Evolutionary conservation across 495 filamentous ascomycete genomes (phyloP).

Genomic region (Aspergillus haitiensis): DNA sequence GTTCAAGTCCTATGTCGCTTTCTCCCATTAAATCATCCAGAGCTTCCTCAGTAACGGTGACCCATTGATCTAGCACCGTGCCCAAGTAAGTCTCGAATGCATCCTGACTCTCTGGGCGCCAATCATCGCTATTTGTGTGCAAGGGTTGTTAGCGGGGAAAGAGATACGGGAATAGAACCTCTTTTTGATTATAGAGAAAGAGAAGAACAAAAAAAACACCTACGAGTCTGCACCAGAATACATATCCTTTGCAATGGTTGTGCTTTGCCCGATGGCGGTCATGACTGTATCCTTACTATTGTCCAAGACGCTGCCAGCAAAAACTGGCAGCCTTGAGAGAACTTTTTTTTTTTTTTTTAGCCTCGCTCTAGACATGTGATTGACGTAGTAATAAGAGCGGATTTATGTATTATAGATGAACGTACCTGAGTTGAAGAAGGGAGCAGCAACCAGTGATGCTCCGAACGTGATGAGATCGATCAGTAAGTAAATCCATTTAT

Average conservation of each 20-base stretch:
- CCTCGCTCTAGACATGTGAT: no score
- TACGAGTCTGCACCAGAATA: constrained; percentile 1
- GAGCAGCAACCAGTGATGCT: constrained; percentile 19
- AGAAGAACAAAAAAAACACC: not conserved
- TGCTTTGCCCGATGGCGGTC: constrained; percentile 1
- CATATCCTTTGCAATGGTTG: constrained; percentile 4
- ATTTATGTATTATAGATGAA: not conserved
- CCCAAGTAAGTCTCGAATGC: constrained; percentile 27
- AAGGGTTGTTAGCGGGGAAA: constrained; percentile 1
- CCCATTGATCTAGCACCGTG: constrained; percentile 25
- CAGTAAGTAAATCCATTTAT: constrained; percentile 29
- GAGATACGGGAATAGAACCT: not conserved
- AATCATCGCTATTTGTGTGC: constrained; percentile 7
- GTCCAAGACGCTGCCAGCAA: not conserved
- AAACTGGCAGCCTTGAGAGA: constrained; percentile 2
- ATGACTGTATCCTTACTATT: constrained; percentile 4
- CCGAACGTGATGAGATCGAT: constrained; percentile 29
- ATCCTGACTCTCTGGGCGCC: constrained; percentile 16
- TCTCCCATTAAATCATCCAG: constrained; percentile 2
- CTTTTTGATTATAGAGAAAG: no score
- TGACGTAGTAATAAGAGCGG: no score
- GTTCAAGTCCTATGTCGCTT: constrained; percentile 11
- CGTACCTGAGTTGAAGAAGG: constrained; percentile 26
- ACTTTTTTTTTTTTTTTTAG: not conserved
- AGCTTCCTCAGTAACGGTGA: not conserved